Base-by-base conservation (phyloP, 1,139 yeast species). In the Lodderomyces metapsilosis region DNA sequence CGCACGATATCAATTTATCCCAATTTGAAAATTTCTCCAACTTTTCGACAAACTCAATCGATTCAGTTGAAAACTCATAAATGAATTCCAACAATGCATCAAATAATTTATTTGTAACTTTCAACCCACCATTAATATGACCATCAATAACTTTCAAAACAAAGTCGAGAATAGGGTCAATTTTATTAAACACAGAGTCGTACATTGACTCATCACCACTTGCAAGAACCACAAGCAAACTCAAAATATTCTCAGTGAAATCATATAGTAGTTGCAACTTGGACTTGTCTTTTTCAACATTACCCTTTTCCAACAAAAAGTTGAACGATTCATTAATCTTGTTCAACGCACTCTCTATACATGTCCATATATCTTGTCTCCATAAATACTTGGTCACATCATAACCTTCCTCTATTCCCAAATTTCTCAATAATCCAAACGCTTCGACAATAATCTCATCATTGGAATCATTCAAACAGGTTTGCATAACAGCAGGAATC, bases 361-460 rank as follows among this genome's bases (percentile, higher is more conserved):
- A 63, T 0, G 76, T 68, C 84, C 95, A 82, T 38, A 92, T 78
- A 46, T 85, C 81, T 21, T 82, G 80, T 59, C 97, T 77, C 87
- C 95, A 85, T 43, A 86, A 61, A 58, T 78, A 80, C 23, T 78
- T 76, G 30, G 89, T 80, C 22, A 88, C 76, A 48, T 88, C 95
- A 52, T 88, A 82, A n/a, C 96, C 98, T 63, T 88, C 95, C 57
- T 88, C 95, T 39, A 88, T 71, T 3, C 84, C 83, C 41, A 91
- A 57, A 57, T 87, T 88, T 57, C 96, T 76, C 50, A 92, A 65
- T 39, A 91, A 68, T 1, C 96, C 97, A 56, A 78, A 84, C 0
- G 91, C 74, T 52, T 86, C 95, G 17, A 86, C 85, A 12, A 84
- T 82, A 39, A 88, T 78, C 52, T 88, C 95, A 42, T 80, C 82